A percentile compares a stretch with the other conserved stretches of the same genome.
Conservation (phyloP, 306 rosid genomes). For the Luffa aegyptiaca region DNA sequence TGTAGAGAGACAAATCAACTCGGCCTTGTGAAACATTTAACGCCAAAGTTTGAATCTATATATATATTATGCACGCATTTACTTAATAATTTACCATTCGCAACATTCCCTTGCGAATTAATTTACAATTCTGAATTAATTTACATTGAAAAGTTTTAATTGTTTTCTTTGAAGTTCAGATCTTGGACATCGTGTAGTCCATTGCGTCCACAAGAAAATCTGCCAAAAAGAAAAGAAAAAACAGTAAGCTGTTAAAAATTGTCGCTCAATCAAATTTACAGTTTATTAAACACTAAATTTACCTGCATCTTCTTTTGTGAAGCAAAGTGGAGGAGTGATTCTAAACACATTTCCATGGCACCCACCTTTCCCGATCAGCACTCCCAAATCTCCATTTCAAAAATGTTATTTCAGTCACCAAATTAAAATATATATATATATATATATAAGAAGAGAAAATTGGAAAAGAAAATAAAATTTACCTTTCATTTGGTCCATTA, state of each 20-base stretch:
- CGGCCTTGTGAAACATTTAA: no score
- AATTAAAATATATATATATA: neutral
- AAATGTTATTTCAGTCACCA: neutral
- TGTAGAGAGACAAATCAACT: no score
- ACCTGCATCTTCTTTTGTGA: slow-evolving; percentile 91
- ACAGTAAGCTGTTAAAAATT: neutral
- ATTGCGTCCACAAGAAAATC: slow-evolving; percentile 74
- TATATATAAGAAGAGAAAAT: neutral
- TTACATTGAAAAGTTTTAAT: neutral
- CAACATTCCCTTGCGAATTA: neutral
- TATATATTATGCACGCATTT: slow-evolving; percentile 4
- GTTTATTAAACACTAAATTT: neutral
- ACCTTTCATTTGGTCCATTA: slow-evolving; percentile 86
- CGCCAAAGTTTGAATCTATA: neutral
- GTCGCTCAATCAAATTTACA: neutral
- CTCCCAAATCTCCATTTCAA: slow-evolving; percentile 54
- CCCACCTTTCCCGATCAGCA: slow-evolving; percentile 79
- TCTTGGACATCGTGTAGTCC: slow-evolving; percentile 62
- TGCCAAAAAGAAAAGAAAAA: slow-evolving; percentile 23
- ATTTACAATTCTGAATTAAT: neutral
- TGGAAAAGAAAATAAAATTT: neutral
- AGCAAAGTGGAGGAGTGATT: slow-evolving; percentile 89
- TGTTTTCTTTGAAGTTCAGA: slow-evolving; percentile 19
- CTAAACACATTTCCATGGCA: slow-evolving; percentile 80
- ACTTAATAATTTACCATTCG: slow-evolving; percentile 10